Percentiles rank a stretch among this genome's conserved stretches.
Conservation (phyloP, 2,329 filamentous ascomycete species). For the Dissoconium aciculare region DNA sequence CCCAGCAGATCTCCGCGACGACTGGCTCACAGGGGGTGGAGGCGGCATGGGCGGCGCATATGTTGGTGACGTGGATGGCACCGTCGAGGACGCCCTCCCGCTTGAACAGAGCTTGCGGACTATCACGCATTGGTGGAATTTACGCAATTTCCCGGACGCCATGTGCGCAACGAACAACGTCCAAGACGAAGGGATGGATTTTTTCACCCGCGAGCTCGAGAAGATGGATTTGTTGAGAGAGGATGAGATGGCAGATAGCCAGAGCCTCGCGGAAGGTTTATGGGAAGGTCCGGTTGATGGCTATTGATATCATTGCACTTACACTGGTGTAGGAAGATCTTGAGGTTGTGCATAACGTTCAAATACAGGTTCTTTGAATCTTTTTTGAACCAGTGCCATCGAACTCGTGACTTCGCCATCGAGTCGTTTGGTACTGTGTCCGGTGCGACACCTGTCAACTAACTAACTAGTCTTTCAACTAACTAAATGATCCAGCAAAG, state of each 20-base stretch:
- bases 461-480: too few species aligned
- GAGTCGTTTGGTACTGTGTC: too few species aligned
- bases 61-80: conserved; percentile 62
- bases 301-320: too few species aligned
- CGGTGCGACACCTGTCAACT: too few species aligned
- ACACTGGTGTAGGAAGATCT: too few species aligned
- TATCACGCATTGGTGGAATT: conserved; percentile 87
- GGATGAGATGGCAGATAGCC: conserved; percentile 12
- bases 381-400: too few species aligned
- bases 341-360: too few species aligned
- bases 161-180: conserved; percentile 40
- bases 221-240: conserved; percentile 30
- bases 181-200: conserved; percentile 32
- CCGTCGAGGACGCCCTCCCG: conserved; percentile 83
- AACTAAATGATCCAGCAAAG: too few species aligned
- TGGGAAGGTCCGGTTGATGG: conserved; percentile 16
- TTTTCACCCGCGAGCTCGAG: conserved; percentile 36
- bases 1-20: conserved; percentile 78
- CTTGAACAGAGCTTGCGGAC: conserved; percentile 80
- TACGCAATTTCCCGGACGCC: conserved; percentile 64
- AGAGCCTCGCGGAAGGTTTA: conserved; percentile 9
- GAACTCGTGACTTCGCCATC: too few species aligned
- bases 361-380: too few species aligned
- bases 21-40: conserved; percentile 72
- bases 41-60: conserved; percentile 25